Base-by-base conservation (phyloP, 176 grass and related monocot genomes). In the Hyparrhenia diplandra region DNA sequence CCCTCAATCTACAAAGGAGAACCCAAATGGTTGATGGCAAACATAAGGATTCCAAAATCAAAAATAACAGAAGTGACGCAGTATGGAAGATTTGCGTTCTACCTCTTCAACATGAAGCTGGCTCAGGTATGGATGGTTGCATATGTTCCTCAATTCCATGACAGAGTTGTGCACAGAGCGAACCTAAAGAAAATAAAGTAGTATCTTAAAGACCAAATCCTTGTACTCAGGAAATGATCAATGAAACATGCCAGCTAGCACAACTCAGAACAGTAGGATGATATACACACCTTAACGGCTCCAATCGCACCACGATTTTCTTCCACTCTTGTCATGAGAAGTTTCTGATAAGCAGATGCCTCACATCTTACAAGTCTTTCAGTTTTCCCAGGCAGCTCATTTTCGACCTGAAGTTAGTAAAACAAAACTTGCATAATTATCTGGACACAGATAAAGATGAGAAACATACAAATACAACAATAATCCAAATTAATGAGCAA, bases 341-440 rank as follows among this genome's bases (percentile, higher is more conserved):
- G 96, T 82, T 99, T 99, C 81, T 99, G 96, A 86, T 99, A 99
- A 83, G 96, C 87, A 88, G 96, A 99, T 84, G 96, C 77, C 87
- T 95, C 93, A 31, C 96, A 99, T 84, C 96, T 93, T 80, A 99
- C 85, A 84, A 99, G 96, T 69, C 96, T 91, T 82, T 95, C 96
- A 73, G 90, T 99, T 80, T 99, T 99, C 69, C 80, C 90, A 27
- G 96, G 96, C 87, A 99, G 91, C 76, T 99, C 6, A 86, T 93
- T 99, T 87, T 99, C 96, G 57, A 99, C 96, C 96, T 99, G 84
- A 29, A 69, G 25, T 51, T 69, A 74, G 34, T 14, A 69, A 87
- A 86, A 87, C 39, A 70, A 14, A 86, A 80, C 74, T 71, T 68
- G 34, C 84, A 69, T 54, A 41, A 87, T 60, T 34, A 61, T 70